Percentiles rank a stretch among this genome's conserved stretches.
Conservation (phyloP, 768 basidiomycete species). For the Hypsizygus marmoreus region DNA sequence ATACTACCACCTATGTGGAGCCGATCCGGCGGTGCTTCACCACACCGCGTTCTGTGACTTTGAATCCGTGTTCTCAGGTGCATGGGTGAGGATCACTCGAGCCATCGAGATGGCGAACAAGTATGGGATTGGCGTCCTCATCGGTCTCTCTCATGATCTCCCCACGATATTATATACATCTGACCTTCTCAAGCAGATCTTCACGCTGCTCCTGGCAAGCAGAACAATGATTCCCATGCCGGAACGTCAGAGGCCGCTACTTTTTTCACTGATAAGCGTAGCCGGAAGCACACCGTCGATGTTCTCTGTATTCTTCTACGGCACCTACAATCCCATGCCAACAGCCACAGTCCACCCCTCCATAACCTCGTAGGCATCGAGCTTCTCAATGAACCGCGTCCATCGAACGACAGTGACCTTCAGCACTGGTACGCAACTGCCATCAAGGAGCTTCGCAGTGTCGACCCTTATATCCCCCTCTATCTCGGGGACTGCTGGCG, state of each 20-base stretch:
- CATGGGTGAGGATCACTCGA: constrained; percentile 63
- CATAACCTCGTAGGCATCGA: constrained; percentile 62
- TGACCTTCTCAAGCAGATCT: constrained; percentile 49
- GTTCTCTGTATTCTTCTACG: constrained; percentile 47
- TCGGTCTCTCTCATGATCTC: constrained; percentile 45
- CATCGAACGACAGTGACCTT: constrained; percentile 50
- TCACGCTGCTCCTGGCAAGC: constrained; percentile 76
- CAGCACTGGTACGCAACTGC: constrained; percentile 65
- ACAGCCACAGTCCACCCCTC: constrained; percentile 37
- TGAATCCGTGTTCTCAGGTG: constrained; percentile 54
- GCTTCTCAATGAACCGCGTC: constrained; percentile 59
- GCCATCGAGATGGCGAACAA: constrained; percentile 60
- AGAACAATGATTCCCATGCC: constrained; percentile 68
- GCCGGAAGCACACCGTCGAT: constrained; percentile 48
- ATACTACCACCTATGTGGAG: constrained; percentile 68
- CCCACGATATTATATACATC: neutral
- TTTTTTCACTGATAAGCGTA: constrained; percentile 48
- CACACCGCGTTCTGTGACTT: constrained; percentile 67
- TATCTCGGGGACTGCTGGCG: constrained; percentile 81
- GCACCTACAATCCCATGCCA: constrained; percentile 25
- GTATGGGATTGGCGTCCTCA: constrained; percentile 69
- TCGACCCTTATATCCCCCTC: constrained; percentile 62
- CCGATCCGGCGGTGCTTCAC: constrained; percentile 55
- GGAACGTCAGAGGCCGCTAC: constrained; percentile 56
- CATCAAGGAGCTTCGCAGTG: constrained; percentile 49